These are phyloP conservation scores for Ogataea trehaloabstinens DNA, from an alignment of 805 yeast genomes.

Conservation along the genomic window DNA sequence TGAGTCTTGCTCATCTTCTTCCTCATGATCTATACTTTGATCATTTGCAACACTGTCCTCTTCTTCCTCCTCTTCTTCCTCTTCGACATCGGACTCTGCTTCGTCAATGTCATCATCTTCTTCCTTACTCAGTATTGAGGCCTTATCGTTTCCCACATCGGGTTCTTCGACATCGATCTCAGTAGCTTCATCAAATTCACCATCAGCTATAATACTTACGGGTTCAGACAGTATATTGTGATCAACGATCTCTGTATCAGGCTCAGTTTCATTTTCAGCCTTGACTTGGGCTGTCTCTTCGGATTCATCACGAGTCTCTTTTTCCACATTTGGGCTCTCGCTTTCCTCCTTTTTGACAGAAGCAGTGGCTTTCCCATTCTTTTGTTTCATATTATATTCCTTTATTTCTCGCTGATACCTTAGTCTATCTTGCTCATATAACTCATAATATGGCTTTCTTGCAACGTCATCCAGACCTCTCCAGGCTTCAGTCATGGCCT, in stretches of 20 bases:
- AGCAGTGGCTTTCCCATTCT: constrained; percentile 14
- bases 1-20: constrained; percentile 5
- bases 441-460: constrained; percentile 67
- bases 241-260: constrained; percentile 9
- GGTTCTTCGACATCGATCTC: constrained; percentile 5
- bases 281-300: constrained; percentile 2
- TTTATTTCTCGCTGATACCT: constrained; percentile 75
- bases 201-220: neutral
- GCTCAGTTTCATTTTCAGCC: constrained; percentile 4
- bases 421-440: constrained; percentile 74
- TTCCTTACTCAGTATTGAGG: neutral
- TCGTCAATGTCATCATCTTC: no score
- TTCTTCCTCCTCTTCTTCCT: constrained; percentile 11
- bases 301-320: constrained; percentile 5
- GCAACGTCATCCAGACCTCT: constrained; percentile 66
- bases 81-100: constrained; percentile 9
- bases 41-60: constrained; percentile 7
- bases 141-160: neutral
- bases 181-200: constrained; percentile 1
- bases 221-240: neutral
- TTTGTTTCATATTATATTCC: constrained; percentile 32
- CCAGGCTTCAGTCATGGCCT: constrained; percentile 84
- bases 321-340: neutral
- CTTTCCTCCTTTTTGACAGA: constrained; percentile 12
- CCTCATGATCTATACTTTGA: constrained; percentile 2